Conservation (phyloP, 176 grass and related monocot species). For the Dendrocalamus sinicus region DNA sequence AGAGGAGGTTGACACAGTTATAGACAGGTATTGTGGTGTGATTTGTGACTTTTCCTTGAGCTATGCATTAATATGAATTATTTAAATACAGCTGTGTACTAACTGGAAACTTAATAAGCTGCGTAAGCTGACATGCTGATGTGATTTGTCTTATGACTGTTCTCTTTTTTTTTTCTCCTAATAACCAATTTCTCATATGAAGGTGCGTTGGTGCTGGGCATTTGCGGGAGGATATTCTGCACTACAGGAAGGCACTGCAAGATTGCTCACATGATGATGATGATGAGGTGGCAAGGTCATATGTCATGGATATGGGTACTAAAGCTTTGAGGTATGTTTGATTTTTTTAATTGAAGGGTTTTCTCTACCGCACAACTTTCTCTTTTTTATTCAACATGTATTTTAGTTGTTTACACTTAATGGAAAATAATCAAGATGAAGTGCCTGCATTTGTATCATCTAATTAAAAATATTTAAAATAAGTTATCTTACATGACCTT, state of each 20-base stretch:
- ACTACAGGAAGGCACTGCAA: constrained; percentile 75
- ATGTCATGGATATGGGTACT: constrained; percentile 89
- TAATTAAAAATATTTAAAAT: constrained; percentile 12
- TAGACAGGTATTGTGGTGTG: constrained; percentile 72
- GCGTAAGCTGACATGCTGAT: neutral
- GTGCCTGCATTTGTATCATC: constrained; percentile 12
- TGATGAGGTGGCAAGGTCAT: constrained; percentile 66
- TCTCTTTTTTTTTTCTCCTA: neutral
- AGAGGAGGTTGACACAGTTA: constrained; percentile 83
- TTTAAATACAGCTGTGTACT: constrained; percentile 19
- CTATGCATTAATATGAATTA: constrained; percentile 28
- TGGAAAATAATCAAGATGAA: constrained; percentile 24
- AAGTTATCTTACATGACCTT: neutral
- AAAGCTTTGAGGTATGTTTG: constrained; percentile 92
- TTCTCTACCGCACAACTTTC: constrained; percentile 5
- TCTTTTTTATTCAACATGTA: constrained; percentile 16
- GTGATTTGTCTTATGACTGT: neutral
- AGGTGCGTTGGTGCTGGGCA: constrained; percentile 94
- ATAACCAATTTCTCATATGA: constrained; percentile 38
- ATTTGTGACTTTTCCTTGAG: constrained; percentile 19
- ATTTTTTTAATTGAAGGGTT: constrained; percentile 20
- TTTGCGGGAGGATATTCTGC: constrained; percentile 83
- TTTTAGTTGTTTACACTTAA: constrained; percentile 15
- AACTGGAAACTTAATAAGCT: constrained; percentile 3
- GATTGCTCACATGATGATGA: constrained; percentile 75